These are phyloP conservation scores for Coemansia sp. DNA, from an alignment of 192 early-diverging fungal genomes.

Conservation along the genomic window DNA sequence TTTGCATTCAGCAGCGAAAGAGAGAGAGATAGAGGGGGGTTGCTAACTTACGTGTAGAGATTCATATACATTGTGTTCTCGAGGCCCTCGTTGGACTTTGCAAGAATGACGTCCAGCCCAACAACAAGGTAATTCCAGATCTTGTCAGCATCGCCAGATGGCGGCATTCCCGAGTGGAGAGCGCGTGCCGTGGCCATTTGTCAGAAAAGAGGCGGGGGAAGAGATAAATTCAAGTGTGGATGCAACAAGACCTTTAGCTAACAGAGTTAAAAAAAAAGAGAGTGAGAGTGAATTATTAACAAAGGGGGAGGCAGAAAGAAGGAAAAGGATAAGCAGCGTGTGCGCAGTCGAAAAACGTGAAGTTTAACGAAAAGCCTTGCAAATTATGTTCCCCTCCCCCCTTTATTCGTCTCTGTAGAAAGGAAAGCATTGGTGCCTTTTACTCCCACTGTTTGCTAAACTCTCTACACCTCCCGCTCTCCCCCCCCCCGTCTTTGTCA, in stretches of 20 bases:
- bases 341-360: too few species aligned
- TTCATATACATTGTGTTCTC: slow-evolving; percentile 74
- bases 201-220: background rate
- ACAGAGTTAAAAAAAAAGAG: background rate
- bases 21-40: too few species aligned
- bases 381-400: too few species aligned
- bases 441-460: background rate
- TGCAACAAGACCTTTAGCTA: background rate
- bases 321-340: too few species aligned
- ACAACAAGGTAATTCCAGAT: slow-evolving; percentile 78
- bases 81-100: slow-evolving; percentile 72
- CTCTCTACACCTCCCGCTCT: background rate
- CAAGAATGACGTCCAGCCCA: slow-evolving; percentile 83
- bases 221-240: background rate
- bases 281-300: background rate
- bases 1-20: too few species aligned
- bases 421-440: background rate
- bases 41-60: slow-evolving; percentile 65
- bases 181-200: slow-evolving; percentile 44
- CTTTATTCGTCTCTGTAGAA: background rate
- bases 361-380: too few species aligned
- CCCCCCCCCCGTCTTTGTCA: background rate
- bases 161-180: slow-evolving; percentile 6
- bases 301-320: too few species aligned
- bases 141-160: slow-evolving; percentile 45